phyloP scores from a whole-genome alignment of 768 basidiomycete genomes.

The Stropharia rugosoannulata region DNA sequence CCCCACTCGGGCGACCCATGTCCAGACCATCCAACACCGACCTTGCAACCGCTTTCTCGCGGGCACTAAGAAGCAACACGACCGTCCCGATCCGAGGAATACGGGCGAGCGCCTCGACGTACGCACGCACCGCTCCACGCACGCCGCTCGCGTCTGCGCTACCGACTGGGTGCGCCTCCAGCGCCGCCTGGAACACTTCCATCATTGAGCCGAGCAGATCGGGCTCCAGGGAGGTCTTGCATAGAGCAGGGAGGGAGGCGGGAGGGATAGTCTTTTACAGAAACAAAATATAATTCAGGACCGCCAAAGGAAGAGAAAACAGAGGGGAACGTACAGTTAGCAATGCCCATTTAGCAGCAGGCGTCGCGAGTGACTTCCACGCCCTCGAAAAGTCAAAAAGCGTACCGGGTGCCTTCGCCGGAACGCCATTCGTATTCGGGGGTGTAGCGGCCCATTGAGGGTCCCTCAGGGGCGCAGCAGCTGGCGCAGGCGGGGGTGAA shows the following conservation, averaged over 20 bases:
- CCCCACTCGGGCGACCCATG: slow-evolving; percentile 18
- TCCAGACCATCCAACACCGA: slow-evolving; percentile 45
- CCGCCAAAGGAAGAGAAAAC: not conserved
- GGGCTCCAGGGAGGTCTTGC: slow-evolving; percentile 72
- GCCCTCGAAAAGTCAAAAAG: slow-evolving; percentile 62
- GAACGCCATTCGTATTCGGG: not conserved
- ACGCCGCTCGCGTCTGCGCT: slow-evolving; percentile 13
- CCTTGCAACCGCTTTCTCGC: slow-evolving; percentile 50
- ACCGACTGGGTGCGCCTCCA: slow-evolving; percentile 12
- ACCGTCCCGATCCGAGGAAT: slow-evolving; percentile 68
- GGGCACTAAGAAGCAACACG: slow-evolving; percentile 55
- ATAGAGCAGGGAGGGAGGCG: slow-evolving; percentile 54
- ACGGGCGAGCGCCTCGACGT: slow-evolving; percentile 49
- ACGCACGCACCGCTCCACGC: slow-evolving; percentile 33
- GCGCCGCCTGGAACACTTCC: slow-evolving; percentile 40
- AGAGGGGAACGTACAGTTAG: slow-evolving; percentile 41
- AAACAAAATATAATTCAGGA: not conserved
- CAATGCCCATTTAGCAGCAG: slow-evolving; percentile 54
- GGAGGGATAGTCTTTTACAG: slow-evolving; percentile 52
- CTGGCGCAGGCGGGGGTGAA: not conserved
- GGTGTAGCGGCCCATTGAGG: not conserved
- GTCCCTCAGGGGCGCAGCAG: not conserved
- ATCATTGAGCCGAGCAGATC: slow-evolving; percentile 58
- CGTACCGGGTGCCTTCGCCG: slow-evolving; percentile 31
- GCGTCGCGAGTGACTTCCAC: slow-evolving; percentile 48